Percentiles rank a stretch among this genome's conserved stretches.
These are phyloP conservation scores for Aspergillus asperescens DNA, from an alignment of 495 filamentous ascomycete genomes.

Conservation along the genomic window DNA sequence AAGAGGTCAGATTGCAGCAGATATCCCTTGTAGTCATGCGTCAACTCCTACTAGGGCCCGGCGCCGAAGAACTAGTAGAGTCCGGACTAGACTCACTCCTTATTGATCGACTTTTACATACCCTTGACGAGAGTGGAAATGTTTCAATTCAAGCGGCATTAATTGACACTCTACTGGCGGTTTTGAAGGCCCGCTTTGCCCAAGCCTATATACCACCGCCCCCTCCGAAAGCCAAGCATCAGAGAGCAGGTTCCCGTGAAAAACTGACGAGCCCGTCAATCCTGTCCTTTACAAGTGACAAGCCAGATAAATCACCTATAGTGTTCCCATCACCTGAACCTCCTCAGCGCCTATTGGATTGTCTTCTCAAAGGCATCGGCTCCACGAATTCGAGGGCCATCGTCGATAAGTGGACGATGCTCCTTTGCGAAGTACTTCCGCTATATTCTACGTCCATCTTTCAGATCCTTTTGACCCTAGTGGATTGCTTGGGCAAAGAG, in stretches of 20 bases:
- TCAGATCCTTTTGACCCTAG: slow-evolving; percentile 81
- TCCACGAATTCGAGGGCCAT: slow-evolving; percentile 67
- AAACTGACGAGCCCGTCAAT: slow-evolving; percentile 42
- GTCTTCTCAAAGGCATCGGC: slow-evolving; percentile 75
- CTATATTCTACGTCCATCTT: slow-evolving; percentile 79
- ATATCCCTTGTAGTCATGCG: slow-evolving; percentile 66
- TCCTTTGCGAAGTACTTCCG: slow-evolving; percentile 80
- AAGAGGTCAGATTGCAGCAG: slow-evolving; percentile 53
- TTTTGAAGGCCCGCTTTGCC: slow-evolving; percentile 60
- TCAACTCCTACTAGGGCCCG: slow-evolving; percentile 68
- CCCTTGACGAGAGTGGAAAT: slow-evolving; percentile 48
- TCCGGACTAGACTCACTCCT: slow-evolving; percentile 68
- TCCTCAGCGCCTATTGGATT: slow-evolving; percentile 72
- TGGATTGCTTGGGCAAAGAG: slow-evolving; percentile 79
- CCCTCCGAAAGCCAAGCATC: slow-evolving; percentile 35
- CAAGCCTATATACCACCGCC: slow-evolving; percentile 36
- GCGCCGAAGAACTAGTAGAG: slow-evolving; percentile 56
- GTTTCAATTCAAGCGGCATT: slow-evolving; percentile 61
- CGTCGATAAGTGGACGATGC: slow-evolving; percentile 83
- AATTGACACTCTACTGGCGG: slow-evolving; percentile 67
- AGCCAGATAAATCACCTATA: slow-evolving; percentile 35
- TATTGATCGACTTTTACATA: slow-evolving; percentile 61
- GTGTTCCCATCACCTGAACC: slow-evolving; percentile 43
- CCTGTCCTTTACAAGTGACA: slow-evolving; percentile 45
- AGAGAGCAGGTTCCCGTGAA: slow-evolving; percentile 43